These are phyloP conservation scores for Solanum pimpinellifolium DNA, from an alignment of 257 asterid genomes.

Conservation along the genomic window DNA sequence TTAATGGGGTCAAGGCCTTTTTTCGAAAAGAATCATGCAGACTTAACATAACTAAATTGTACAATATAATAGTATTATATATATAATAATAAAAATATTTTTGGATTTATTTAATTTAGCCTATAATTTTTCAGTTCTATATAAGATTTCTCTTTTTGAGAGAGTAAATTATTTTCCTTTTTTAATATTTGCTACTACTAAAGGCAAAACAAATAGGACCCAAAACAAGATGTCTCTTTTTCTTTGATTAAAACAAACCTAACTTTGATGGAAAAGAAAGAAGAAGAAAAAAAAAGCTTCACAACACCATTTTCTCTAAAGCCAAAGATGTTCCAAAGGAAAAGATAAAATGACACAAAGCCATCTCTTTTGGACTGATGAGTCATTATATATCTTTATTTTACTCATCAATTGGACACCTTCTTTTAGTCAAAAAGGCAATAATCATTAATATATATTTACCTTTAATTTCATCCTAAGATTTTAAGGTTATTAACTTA, in stretches of 20 bases:
- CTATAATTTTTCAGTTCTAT: neutral
- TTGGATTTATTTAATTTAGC: neutral
- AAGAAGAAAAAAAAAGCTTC: neutral
- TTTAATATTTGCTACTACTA: neutral
- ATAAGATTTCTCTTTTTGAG: neutral
- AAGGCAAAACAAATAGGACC: constrained; percentile 1
- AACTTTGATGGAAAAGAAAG: neutral
- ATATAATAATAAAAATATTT: neutral
- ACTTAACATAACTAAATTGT: neutral
- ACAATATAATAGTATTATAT: neutral
- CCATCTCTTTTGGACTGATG: neutral
- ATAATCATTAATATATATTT: neutral
- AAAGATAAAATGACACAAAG: neutral
- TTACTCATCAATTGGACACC: neutral
- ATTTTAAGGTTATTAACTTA: neutral
- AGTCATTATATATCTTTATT: neutral
- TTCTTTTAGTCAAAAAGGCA: neutral
- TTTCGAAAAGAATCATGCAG: neutral
- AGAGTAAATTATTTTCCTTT: neutral
- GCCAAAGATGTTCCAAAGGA: constrained; percentile 1
- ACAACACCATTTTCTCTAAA: neutral
- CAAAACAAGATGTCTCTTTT: constrained; percentile 1
- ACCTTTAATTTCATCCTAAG: neutral
- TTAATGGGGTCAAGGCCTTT: neutral
- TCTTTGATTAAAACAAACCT: neutral